Evolutionary conservation across 1,284 basidiomycete species (phyloP).

Genomic region (Pseudozyma thailandica): DNA sequence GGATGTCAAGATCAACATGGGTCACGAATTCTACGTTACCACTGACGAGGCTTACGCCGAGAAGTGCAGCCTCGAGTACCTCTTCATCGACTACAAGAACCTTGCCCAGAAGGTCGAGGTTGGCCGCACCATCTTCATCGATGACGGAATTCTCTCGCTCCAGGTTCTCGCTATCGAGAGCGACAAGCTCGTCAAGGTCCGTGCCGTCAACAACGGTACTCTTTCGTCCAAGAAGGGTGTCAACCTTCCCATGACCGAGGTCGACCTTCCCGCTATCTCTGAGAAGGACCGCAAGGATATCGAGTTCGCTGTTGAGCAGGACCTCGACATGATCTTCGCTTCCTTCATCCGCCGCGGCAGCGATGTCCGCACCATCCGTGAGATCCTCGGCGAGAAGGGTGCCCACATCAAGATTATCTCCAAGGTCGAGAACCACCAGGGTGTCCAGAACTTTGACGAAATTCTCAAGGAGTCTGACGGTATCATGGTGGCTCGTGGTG

Average conservation of each 20-base stretch:
- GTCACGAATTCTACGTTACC: constrained; percentile 93
- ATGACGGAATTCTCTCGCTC: constrained; percentile 95
- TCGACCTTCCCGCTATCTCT: constrained; percentile 96
- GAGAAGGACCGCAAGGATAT: constrained; percentile 92
- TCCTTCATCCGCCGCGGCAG: constrained; percentile 66
- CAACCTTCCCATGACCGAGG: constrained; percentile 97
- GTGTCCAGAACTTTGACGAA: constrained; percentile 68
- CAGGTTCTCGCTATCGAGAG: constrained; percentile 81
- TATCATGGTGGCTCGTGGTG: constrained; percentile 68
- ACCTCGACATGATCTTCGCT: constrained; percentile 85
- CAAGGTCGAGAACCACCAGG: constrained; percentile 69
- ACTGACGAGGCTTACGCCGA: constrained; percentile 85
- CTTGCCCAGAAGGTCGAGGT: constrained; percentile 93
- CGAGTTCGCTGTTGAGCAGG: constrained; percentile 93
- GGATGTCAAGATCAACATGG: constrained; percentile 87
- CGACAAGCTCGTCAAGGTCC: constrained; percentile 73
- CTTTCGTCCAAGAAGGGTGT: constrained; percentile 98
- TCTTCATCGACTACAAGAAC: constrained; percentile 75
- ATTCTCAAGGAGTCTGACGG: constrained; percentile 68
- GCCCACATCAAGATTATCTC: constrained; percentile 68
- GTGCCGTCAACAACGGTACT: constrained; percentile 89
- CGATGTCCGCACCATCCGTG: constrained; percentile 65
- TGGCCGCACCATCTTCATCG: constrained; percentile 95
- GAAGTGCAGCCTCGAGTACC: constrained; percentile 80
- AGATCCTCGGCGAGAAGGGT: constrained; percentile 66